Evolutionary conservation across 768 basidiomycete genomes (phyloP).

Genomic region (Termitomyces heimii): DNA sequence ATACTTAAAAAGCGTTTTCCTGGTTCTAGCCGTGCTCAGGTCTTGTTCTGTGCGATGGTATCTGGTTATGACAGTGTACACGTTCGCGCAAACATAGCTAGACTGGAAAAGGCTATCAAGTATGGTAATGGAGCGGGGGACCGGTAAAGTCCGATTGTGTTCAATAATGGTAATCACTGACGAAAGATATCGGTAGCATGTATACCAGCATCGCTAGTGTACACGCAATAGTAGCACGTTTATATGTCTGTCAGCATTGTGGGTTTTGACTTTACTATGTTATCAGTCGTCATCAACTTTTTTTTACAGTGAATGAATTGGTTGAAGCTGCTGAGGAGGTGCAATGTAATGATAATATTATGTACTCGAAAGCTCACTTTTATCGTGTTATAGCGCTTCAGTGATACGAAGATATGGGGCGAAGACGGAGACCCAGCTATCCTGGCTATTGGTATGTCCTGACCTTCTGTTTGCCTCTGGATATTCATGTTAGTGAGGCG

Average conservation of each 20-base stretch:
- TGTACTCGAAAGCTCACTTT: not conserved
- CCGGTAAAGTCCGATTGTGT: slow-evolving; percentile 30
- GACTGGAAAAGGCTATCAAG: slow-evolving; percentile 57
- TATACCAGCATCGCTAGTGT: slow-evolving; percentile 59
- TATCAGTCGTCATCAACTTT: not conserved
- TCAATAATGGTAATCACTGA: not conserved
- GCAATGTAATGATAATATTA: slow-evolving; percentile 1
- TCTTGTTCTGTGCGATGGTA: slow-evolving; percentile 56
- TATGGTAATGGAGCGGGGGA: slow-evolving; percentile 66
- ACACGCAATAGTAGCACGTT: slow-evolving; percentile 44
- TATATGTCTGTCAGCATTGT: slow-evolving; percentile 62
- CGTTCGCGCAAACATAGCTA: slow-evolving; percentile 53
- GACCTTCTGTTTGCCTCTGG: not conserved
- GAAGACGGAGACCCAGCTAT: slow-evolving; percentile 47
- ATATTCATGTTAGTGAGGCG: slow-evolving; percentile 24
- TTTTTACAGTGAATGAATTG: slow-evolving; percentile 52
- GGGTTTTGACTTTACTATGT: slow-evolving; percentile 18
- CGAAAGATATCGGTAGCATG: slow-evolving; percentile 30
- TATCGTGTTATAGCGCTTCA: slow-evolving; percentile 35
- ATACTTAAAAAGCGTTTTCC: not conserved
- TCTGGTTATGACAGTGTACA: slow-evolving; percentile 66
- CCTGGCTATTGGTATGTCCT: slow-evolving; percentile 43
- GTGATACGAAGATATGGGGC: slow-evolving; percentile 51
- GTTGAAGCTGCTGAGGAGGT: slow-evolving; percentile 59
- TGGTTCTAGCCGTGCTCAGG: slow-evolving; percentile 46